Evolutionary conservation across 2,329 filamentous ascomycete genomes (phyloP), one percentile per base, ranked within the genome.

Genomic region (Onygenales sp.): DNA sequence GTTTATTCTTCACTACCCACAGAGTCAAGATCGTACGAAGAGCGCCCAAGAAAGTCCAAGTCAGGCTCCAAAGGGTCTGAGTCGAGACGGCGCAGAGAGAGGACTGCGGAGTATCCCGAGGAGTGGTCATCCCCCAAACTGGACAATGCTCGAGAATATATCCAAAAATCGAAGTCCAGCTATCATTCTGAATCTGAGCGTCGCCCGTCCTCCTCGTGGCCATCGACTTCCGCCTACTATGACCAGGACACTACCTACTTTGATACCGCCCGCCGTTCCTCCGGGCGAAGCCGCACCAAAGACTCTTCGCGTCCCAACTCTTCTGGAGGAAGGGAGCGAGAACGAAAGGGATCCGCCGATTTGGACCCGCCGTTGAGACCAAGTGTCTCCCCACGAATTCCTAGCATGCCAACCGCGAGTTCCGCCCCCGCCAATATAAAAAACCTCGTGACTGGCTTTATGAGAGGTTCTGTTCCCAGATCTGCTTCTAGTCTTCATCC

Each of bases 81-180:
- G 13, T 54, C 54, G 43, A 54, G 52, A 46, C 47, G 50, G 63
- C 34, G 61, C 64, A 6, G 61, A 65, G 64, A 66, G 4, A 27
- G 21, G 21, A 27, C 21, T 6, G 55, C 58, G 13, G 58, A 65
- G 34, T 61, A 59, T 10, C 59, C 59, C 6, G 65, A 63, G 31
- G 59, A 55, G 14, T 65, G 43, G 57, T 58, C 64, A 27, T 61
- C 60, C 31, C 51, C 57, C 13, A 73, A 72, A 58, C 61, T 67
- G 34, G 63, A 70, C 43, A 60, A 58, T 31, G 68, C 68, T 10
- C 61, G 64, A 51, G 63, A 69, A 48, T 74, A 75, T 57, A 74
- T 75, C 48, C 58, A 59, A 32, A 67, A 63, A 54, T 59, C 56
- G 40, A 58, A 53, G 36, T 4, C 13, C 1, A 13, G 45, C 11